A percentile compares a stretch with the other conserved stretches of the same genome.
Evolutionary conservation across 352 stramenopile species (phyloP).

Genomic region (Globisporangium alternatum): DNA sequence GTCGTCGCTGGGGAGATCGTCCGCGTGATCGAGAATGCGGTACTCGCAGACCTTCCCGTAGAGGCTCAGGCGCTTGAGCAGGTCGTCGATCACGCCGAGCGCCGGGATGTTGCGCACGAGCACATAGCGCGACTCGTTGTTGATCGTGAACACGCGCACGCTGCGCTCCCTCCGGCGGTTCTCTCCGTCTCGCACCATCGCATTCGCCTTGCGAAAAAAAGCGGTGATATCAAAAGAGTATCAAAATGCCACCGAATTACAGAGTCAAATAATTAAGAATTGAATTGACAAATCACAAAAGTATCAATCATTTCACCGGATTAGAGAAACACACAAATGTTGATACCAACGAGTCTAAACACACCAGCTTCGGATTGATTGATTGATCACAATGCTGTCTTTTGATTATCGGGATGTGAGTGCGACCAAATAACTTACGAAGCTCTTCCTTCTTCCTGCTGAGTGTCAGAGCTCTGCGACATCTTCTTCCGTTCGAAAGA

Average conservation of each 20-base stretch:
- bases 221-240: not conserved
- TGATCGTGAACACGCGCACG: slow-evolving; percentile 58
- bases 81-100: slow-evolving; percentile 51
- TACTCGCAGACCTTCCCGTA: slow-evolving; percentile 54
- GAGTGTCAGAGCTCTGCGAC: not conserved
- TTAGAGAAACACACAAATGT: not conserved
- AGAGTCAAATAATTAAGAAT: not conserved
- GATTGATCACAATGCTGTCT: not conserved
- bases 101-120: slow-evolving; percentile 62
- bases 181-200: slow-evolving; percentile 2
- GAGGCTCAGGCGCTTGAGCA: slow-evolving; percentile 47
- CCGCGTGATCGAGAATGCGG: slow-evolving; percentile 44
- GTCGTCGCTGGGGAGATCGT: slow-evolving; percentile 23
- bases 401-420: not conserved
- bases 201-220: not conserved
- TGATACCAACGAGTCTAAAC: not conserved
- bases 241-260: not conserved
- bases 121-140: slow-evolving; percentile 55
- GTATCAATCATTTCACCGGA: not conserved
- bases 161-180: slow-evolving; percentile 3
- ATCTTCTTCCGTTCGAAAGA: not conserved
- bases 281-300: not conserved
- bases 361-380: too few relatives aligned
- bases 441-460: not conserved
- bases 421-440: slow-evolving; percentile 13